Base-by-base conservation (phyloP, 208 protist species). In the Angomonas ambiguus region DNA sequence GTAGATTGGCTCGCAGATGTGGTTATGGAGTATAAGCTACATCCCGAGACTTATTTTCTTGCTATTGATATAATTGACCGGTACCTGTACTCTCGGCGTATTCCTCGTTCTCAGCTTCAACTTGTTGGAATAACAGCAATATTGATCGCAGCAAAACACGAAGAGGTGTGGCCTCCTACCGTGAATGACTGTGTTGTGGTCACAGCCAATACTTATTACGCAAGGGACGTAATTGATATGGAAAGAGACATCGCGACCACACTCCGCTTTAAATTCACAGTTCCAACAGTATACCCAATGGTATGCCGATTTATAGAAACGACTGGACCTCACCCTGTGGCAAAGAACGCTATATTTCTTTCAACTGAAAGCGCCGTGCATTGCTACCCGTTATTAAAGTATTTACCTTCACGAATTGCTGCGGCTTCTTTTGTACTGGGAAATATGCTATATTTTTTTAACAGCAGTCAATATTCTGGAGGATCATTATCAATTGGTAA, bases 1-100 rank as follows among this genome's bases (percentile, higher is more conserved):
- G 80, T 99, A 38, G 98, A 99, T 71, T 99, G 98, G 98, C 86
- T 99, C 38, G 80, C 98, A 13, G 97, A 98, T 62, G 97, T 99
- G 11, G 73, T 88, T 30, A 70, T 85, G 32, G 92, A 98, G 71
- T 99, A 97, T 77, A 97, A 97, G 59, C 79, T 98, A 31, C 74
- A 93, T 53, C 77, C 88, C 20, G 97, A 99, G 71, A 98, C 98
- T 0, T 92, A 99, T 62, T 99, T 93, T 80, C 79, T 99, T 6
- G 88, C 96, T 1, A 89, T 98, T 22, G 95, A 98, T 68, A 91
- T 98, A 63, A 85, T 99, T 25, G 98, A 99, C 80, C 79, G 97
- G 38, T 94, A 90, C 57, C 77, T 99, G 16, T 67, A 76, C 27
- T 69, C 71, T 32, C 76, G 74, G 48, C 68, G 71, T 28, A 80